Conservation (phyloP, 2,329 filamentous ascomycete genomes). For the Aspergillus chevalieri region DNA sequence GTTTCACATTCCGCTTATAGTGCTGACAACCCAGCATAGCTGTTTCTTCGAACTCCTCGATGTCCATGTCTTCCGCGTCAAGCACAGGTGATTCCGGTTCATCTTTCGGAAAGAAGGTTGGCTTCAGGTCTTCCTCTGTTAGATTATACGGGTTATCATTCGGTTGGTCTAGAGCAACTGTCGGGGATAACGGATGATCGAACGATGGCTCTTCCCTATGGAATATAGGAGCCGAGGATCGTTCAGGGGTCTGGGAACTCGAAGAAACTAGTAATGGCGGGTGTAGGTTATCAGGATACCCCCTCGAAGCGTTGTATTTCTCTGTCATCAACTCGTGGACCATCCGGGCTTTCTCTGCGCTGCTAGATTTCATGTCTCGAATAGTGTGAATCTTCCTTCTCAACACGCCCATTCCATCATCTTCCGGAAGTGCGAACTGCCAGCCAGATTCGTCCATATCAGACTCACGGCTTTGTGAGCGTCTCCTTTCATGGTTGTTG, state of each 20-base stretch:
- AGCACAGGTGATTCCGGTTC: constrained; percentile 22
- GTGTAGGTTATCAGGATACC: constrained; percentile 16
- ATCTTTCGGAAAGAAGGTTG: constrained; percentile 57
- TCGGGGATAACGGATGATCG: constrained; percentile 22
- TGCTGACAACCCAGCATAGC: constrained; percentile 72
- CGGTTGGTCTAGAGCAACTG: constrained; percentile 20
- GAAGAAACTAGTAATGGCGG: constrained; percentile 17
- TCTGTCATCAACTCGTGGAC: constrained; percentile 68
- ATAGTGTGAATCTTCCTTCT: constrained; percentile 64
- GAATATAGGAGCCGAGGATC: constrained; percentile 26
- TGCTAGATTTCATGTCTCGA: constrained; percentile 54
- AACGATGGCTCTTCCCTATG: constrained; percentile 22
- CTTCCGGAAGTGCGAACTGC: constrained; percentile 54
- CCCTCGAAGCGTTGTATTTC: constrained; percentile 52
- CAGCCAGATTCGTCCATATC: constrained; percentile 10
- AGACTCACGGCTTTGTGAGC: background rate
- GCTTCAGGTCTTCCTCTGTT: constrained; percentile 53
- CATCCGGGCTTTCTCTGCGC: constrained; percentile 61
- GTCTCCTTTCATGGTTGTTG: background rate
- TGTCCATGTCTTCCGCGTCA: constrained; percentile 36
- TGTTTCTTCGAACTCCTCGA: constrained; percentile 45
- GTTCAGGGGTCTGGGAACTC: constrained; percentile 19
- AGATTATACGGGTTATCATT: constrained; percentile 35
- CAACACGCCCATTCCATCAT: constrained; percentile 69
- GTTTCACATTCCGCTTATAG: constrained; percentile 91